Conservation (phyloP, 768 basidiomycete genomes). For the Austroboletus eburneus region DNA sequence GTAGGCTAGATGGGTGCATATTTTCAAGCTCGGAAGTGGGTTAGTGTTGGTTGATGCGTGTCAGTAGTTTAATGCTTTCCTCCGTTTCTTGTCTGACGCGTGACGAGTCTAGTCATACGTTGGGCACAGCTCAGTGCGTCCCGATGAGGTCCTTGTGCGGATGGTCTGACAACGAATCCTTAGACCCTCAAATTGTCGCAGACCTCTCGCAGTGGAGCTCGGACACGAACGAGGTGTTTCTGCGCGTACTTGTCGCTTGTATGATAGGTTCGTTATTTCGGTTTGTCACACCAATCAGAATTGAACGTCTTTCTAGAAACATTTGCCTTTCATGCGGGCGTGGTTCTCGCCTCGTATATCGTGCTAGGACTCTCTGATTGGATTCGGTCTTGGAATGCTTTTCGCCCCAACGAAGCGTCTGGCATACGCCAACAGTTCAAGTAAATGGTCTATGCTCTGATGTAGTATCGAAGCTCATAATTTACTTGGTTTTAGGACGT, state of each 20-base stretch:
- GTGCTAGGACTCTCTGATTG: slow-evolving; percentile 43
- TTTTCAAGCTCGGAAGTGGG: slow-evolving; percentile 55
- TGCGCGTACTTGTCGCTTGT: slow-evolving; percentile 63
- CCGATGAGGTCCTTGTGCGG: not conserved
- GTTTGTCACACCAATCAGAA: not conserved
- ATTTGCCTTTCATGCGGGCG: slow-evolving; percentile 65
- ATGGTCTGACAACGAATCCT: not conserved
- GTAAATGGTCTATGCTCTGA: slow-evolving; percentile 26
- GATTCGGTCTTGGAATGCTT: slow-evolving; percentile 27
- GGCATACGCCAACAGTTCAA: slow-evolving; percentile 62
- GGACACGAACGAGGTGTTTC: slow-evolving; percentile 46
- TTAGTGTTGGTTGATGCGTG: slow-evolving; percentile 70
- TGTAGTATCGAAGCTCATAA: not conserved
- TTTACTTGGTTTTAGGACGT: slow-evolving; percentile 42
- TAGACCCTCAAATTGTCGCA: slow-evolving; percentile 39
- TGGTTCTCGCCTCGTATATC: slow-evolving; percentile 53
- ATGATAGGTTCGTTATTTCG: slow-evolving; percentile 44
- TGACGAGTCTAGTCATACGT: slow-evolving; percentile 55
- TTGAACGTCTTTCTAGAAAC: slow-evolving; percentile 50
- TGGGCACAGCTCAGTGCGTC: slow-evolving; percentile 69
- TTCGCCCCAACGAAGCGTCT: slow-evolving; percentile 29
- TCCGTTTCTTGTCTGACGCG: slow-evolving; percentile 2
- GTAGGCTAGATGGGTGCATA: slow-evolving; percentile 57
- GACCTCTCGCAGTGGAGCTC: slow-evolving; percentile 48
- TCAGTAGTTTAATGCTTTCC: slow-evolving; percentile 34